These are phyloP conservation scores for Boletus eberwhitei DNA, from an alignment of 768 basidiomycete genomes.

Conservation along the genomic window DNA sequence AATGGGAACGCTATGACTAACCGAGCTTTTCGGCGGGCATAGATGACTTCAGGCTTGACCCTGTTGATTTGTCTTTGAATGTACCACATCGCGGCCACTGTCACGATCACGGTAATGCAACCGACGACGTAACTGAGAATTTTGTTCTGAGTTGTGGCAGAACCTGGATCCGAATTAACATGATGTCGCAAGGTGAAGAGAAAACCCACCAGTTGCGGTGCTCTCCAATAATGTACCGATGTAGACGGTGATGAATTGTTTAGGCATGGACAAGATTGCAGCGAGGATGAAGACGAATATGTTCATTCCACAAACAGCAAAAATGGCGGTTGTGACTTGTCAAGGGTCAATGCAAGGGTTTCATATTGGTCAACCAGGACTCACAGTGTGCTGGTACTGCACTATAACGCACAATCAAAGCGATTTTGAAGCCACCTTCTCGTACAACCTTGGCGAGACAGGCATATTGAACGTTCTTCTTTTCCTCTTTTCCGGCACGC, in stretches of 20 bases:
- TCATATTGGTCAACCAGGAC: constrained; percentile 22
- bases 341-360: not conserved
- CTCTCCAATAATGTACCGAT: constrained; percentile 75
- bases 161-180: constrained; percentile 14
- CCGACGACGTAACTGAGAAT: constrained; percentile 71
- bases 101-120: constrained; percentile 65
- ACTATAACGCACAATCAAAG: constrained; percentile 70
- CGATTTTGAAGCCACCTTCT: constrained; percentile 86
- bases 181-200: not conserved
- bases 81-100: constrained; percentile 79
- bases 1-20: constrained; percentile 25
- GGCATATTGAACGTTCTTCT: constrained; percentile 53
- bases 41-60: constrained; percentile 64
- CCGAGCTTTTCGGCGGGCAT: constrained; percentile 69
- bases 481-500: constrained; percentile 73
- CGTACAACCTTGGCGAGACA: constrained; percentile 67
- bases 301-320: constrained; percentile 86
- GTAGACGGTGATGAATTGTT: constrained; percentile 91
- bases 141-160: constrained; percentile 42
- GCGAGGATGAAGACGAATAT: constrained; percentile 76
- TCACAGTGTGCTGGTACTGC: constrained; percentile 86
- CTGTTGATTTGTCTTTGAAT: constrained; percentile 69
- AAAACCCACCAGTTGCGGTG: constrained; percentile 32
- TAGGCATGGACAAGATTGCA: constrained; percentile 79
- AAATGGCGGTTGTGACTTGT: constrained; percentile 81